Conservation (phyloP, 2,329 filamentous ascomycete species). For the Dactylellina parvicollis region DNA sequence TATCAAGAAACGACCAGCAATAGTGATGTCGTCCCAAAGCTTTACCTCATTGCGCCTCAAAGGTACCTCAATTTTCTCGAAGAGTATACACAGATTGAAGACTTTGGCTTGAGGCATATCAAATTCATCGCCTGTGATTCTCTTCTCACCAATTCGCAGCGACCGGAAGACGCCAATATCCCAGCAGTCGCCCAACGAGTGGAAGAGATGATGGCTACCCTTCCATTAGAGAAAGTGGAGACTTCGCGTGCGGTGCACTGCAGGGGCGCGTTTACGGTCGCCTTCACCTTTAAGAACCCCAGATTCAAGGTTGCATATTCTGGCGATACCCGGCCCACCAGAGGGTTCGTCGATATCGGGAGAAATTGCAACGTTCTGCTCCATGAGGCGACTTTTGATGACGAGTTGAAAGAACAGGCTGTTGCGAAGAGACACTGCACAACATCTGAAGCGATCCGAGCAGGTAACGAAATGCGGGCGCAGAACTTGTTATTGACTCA, state of each 20-base stretch:
- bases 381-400: constrained; percentile 96
- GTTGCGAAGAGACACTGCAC: constrained; percentile 90
- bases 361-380: constrained; percentile 81
- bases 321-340: constrained; percentile 87
- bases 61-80: constrained; percentile 72
- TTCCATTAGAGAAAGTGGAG: constrained; percentile 58
- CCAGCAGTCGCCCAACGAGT: constrained; percentile 55
- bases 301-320: constrained; percentile 91
- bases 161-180: constrained; percentile 59
- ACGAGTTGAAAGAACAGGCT: constrained; percentile 81
- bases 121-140: constrained; percentile 65
- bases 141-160: constrained; percentile 55
- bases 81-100: constrained; percentile 82
- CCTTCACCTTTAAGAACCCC: constrained; percentile 75
- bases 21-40: constrained; percentile 57
- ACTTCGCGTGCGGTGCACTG: constrained; percentile 70
- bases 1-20: constrained; percentile 67
- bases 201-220: constrained; percentile 42
- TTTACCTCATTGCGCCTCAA: constrained; percentile 55
- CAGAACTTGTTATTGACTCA: constrained; percentile 86
- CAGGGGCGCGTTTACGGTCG: constrained; percentile 77
- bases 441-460: constrained; percentile 80
- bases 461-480: constrained; percentile 82
- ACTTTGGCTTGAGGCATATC: constrained; percentile 73
- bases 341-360: constrained; percentile 75